Percentiles rank a stretch among this genome's conserved stretches.
phyloP scores from a whole-genome alignment of 1,284 basidiomycete species.

The Pseudozyma pruni region DNA sequence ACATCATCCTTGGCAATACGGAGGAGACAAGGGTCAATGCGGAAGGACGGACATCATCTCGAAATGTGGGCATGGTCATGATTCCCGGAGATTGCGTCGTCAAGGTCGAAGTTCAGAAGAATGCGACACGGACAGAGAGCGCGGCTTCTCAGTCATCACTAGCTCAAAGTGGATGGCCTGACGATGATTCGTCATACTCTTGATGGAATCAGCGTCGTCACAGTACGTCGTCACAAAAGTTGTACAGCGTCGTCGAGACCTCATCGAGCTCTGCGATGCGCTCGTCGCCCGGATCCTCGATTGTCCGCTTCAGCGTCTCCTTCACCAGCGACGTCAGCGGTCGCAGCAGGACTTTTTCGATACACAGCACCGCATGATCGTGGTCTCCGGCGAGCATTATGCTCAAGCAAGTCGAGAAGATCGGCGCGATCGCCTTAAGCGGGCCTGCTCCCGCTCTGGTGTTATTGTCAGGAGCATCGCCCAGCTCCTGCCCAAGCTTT shows the following conservation, averaged over 20 bases:
- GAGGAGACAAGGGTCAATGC: conserved; percentile 27
- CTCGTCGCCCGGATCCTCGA: neutral
- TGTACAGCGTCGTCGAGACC: conserved; percentile 9
- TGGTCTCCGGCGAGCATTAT: neutral
- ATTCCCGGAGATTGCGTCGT: conserved; percentile 47
- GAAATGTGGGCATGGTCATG: conserved; percentile 61
- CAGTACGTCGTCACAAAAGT: conserved; percentile 3
- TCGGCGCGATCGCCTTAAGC: neutral
- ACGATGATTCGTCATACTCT: conserved; percentile 33
- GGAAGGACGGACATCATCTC: conserved; percentile 14
- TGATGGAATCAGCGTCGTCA: neutral
- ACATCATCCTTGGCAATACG: conserved; percentile 52
- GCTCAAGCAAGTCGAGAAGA: conserved; percentile 6
- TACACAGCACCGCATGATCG: neutral
- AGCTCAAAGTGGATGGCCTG: conserved; percentile 33
- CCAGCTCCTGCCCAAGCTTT: neutral
- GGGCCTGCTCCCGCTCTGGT: neutral
- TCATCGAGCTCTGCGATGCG: conserved; percentile 16
- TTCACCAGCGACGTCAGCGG: conserved; percentile 9
- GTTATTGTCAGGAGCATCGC: neutral
- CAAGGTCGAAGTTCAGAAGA: conserved; percentile 42
- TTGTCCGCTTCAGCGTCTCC: conserved; percentile 3
- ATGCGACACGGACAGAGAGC: neutral
- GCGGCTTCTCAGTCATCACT: conserved; percentile 5
- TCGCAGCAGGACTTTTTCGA: neutral